Base-by-base conservation (phyloP, 2,329 filamentous ascomycete genomes). In the Aureobasidium sp. region DNA sequence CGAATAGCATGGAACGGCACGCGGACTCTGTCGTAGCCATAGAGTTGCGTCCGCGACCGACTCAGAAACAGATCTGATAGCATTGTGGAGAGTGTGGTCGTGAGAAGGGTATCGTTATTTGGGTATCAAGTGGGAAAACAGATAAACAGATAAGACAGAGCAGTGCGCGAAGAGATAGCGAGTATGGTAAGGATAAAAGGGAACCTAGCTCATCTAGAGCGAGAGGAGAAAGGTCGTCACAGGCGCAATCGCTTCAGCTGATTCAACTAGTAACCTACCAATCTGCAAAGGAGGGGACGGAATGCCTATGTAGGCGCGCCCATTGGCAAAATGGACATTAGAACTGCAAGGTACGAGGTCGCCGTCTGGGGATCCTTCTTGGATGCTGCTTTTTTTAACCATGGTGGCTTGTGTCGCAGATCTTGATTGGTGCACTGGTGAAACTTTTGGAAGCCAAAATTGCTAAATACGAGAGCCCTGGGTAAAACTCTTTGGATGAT, bases 1-100 rank as follows among this genome's bases (percentile, higher is more conserved):
- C 73, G 70, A 4, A 72, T 60, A 35, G 59, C 58, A 58, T 75
- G 73, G 63, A 75, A 75, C 3, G 66, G 63, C 4, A 74, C 49
- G 16, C 63, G 62, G 22, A 56, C 54, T 47, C 60, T 58, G 22
- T 72, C 72, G 57, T 76, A 75, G 21, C 67, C 62, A 38, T 71
- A 71, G 3, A 72, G 72, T 51, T 68, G 66, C 24, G 66, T 68
- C 51, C 64, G 65, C 49, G 65, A 63, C 49, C 60, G 55, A 41
- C 37, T 34, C 21, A 47, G 37, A 16, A 52, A 48, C 24, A 44
- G n/a, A 27, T 52, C 48, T n/a, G 48, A 52, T 8, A 52, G 12
- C 47, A 50, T 50, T 40, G 17, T 32, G 35, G 16, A 10, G 44
- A 22, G 25, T 6, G 25, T 3, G 6, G 14, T 32, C 5, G 14